Percentiles rank a stretch among this genome's conserved stretches.
Evolutionary conservation across 768 basidiomycete genomes (phyloP).

Genomic region (Melanogaster broomeanus): DNA sequence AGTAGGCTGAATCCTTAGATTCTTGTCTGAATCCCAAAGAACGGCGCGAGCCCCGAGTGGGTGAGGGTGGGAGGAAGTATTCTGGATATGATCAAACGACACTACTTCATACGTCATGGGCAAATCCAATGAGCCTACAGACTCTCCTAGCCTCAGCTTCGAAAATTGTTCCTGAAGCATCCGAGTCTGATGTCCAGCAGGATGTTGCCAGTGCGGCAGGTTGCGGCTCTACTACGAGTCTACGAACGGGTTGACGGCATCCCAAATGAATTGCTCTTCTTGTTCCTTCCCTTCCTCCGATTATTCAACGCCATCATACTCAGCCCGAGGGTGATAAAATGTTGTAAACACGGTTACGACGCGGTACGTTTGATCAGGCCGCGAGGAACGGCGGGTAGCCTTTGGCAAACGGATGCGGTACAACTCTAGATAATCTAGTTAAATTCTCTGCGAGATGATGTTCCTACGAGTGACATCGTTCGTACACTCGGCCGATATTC

Average conservation of each 20-base stretch:
- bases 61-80: background rate
- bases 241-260: slow-evolving; percentile 14
- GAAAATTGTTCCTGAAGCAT: background rate
- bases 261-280: slow-evolving; percentile 13
- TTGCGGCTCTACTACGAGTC: too few species aligned
- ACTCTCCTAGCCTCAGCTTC: background rate
- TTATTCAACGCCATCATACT: too few species aligned
- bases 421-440: too few species aligned
- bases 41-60: background rate
- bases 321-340: too few species aligned
- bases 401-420: too few species aligned
- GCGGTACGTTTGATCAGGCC: too few species aligned
- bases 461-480: too few species aligned
- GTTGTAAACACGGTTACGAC: too few species aligned
- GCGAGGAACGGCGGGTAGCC: too few species aligned
- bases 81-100: background rate
- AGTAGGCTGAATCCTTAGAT: background rate
- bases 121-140: slow-evolving; percentile 2
- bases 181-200: background rate
- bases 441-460: too few species aligned
- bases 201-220: too few species aligned
- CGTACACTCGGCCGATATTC: too few species aligned
- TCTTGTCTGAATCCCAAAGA: background rate
- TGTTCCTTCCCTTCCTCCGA: background rate
- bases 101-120: background rate